Conservation (phyloP, 345 rosid species). For the Ceriops zippeliana region DNA sequence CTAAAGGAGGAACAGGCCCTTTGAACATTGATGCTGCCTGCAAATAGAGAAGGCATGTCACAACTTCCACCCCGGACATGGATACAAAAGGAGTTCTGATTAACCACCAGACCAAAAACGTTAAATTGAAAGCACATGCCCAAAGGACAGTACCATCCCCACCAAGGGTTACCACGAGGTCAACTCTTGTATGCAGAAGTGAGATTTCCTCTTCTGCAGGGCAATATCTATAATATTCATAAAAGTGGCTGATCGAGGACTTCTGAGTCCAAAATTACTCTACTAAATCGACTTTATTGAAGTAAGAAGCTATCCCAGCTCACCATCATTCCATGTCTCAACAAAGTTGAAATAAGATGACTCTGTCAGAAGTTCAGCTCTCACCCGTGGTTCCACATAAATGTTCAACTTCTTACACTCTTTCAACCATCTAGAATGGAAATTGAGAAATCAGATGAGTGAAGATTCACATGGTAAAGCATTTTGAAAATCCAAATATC, state of each 20-base stretch:
- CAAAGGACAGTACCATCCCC: constrained; percentile 99
- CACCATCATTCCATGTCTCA: constrained; percentile 93
- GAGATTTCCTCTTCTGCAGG: constrained; percentile 63
- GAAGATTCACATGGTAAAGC: constrained; percentile 1
- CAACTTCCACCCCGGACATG: constrained; percentile 12
- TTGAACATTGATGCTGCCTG: constrained; percentile 97
- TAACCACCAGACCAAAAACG: neutral
- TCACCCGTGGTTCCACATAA: constrained; percentile 84
- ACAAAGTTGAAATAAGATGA: constrained; percentile 72
- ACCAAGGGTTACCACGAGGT: constrained; percentile 94
- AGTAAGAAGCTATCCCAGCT: constrained; percentile 16
- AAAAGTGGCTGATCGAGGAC: too few species aligned
- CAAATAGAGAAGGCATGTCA: constrained; percentile 21
- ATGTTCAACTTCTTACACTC: constrained; percentile 60
- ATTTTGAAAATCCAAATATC: neutral
- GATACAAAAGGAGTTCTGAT: constrained; percentile 10
- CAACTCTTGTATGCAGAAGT: constrained; percentile 75
- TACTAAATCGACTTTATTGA: neutral
- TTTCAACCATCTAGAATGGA: constrained; percentile 75
- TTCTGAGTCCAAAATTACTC: too few species aligned
- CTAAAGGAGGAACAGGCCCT: constrained; percentile 97
- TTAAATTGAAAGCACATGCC: constrained; percentile 46
- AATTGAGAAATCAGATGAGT: constrained; percentile 10
- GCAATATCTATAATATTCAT: constrained; percentile 4
- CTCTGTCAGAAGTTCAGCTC: constrained; percentile 63